Conservation (phyloP, 352 stramenopile genomes). For the Globisporangium recalcitrans region DNA sequence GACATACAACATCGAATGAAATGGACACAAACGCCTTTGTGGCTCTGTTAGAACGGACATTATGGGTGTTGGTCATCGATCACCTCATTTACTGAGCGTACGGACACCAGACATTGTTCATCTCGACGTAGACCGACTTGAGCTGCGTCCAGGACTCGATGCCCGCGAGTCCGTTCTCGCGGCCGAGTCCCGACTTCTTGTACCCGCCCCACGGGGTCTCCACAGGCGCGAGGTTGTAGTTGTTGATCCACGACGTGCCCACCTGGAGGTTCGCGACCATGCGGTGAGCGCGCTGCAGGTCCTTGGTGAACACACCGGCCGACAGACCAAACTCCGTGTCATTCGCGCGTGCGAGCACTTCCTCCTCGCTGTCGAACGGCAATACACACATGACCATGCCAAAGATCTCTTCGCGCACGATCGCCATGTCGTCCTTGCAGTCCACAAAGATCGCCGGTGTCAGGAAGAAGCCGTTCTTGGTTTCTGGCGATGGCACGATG, state of each 20-base stretch:
- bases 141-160: slow-evolving; percentile 89
- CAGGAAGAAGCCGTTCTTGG: slow-evolving; percentile 84
- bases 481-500: slow-evolving; percentile 33
- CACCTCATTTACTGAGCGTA: slow-evolving; percentile 49
- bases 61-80: too few species aligned
- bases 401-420: slow-evolving; percentile 82
- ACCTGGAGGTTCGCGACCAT: slow-evolving; percentile 64
- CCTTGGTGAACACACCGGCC: slow-evolving; percentile 82
- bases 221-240: slow-evolving; percentile 86
- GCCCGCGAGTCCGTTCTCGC: slow-evolving; percentile 87
- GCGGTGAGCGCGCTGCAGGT: slow-evolving; percentile 72
- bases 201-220: slow-evolving; percentile 88
- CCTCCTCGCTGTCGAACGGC: slow-evolving; percentile 69
- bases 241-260: slow-evolving; percentile 87
- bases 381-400: slow-evolving; percentile 80
- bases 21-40: not conserved
- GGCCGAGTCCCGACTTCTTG: slow-evolving; percentile 89
- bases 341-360: slow-evolving; percentile 78
- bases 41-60: not conserved
- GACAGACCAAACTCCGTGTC: slow-evolving; percentile 76
- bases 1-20: slow-evolving; percentile 1
- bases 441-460: slow-evolving; percentile 89
- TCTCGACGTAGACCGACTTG: slow-evolving; percentile 87
- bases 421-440: slow-evolving; percentile 84
- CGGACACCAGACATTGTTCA: slow-evolving; percentile 67